Percentiles rank a stretch among this genome's conserved stretches.
phyloP scores from a whole-genome alignment of 2,329 filamentous ascomycete genomes.

The Byssothecium circinans region DNA sequence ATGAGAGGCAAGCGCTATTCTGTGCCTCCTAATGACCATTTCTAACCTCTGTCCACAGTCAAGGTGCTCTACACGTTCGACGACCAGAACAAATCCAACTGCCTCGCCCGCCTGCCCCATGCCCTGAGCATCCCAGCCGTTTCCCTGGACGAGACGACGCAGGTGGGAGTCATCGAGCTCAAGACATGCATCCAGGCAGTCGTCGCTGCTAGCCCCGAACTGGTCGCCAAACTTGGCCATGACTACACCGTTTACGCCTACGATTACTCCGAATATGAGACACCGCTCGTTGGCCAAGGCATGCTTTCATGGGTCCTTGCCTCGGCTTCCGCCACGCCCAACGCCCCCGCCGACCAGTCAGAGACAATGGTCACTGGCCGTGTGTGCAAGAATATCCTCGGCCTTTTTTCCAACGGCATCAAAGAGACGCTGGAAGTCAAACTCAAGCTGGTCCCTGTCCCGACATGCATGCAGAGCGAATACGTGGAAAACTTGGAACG shows the following conservation, averaged over 20 bases:
- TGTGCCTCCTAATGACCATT: background rate
- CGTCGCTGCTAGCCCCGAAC: constrained; percentile 76
- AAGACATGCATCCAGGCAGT: constrained; percentile 86
- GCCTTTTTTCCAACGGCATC: constrained; percentile 78
- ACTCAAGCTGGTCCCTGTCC: constrained; percentile 78
- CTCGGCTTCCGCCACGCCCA: constrained; percentile 58
- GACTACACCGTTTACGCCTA: constrained; percentile 98
- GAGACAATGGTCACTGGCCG: constrained; percentile 82
- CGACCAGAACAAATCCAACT: constrained; percentile 82
- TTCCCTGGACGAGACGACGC: constrained; percentile 73
- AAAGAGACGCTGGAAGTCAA: constrained; percentile 93
- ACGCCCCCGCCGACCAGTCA: constrained; percentile 60
- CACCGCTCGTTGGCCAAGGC: constrained; percentile 90
- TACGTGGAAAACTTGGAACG: constrained; percentile 63
- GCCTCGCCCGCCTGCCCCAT: constrained; percentile 82
- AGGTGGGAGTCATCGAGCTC: constrained; percentile 86
- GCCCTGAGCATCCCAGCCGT: constrained; percentile 79
- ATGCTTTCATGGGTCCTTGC: constrained; percentile 85
- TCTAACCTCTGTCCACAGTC: constrained; percentile 58
- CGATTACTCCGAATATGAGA: constrained; percentile 94
- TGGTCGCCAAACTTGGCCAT: constrained; percentile 69
- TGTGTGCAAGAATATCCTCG: constrained; percentile 82
- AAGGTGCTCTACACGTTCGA: constrained; percentile 98
- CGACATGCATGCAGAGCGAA: constrained; percentile 63
- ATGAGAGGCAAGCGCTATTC: constrained; percentile 50